Conservation (phyloP, 495 filamentous ascomycete species). For the Hyaloscypha bicolor region DNA sequence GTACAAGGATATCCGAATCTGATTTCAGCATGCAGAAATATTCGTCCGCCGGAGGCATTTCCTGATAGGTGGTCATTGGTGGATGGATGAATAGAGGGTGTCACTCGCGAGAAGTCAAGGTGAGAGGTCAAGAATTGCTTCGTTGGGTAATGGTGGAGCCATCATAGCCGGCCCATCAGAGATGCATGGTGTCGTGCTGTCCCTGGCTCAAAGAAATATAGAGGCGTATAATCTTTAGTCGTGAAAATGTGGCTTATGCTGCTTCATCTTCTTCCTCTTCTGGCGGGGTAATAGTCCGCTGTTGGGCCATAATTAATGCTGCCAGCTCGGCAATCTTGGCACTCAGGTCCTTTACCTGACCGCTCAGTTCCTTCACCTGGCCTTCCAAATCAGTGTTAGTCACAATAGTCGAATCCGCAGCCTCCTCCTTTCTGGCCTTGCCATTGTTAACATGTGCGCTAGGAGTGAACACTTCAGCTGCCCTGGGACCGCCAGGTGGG, state of each 20-base stretch:
- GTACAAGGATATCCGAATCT: background rate
- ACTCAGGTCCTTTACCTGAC: conserved; percentile 31
- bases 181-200: background rate
- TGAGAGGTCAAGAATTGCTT: background rate
- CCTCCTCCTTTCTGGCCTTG: conserved; percentile 8
- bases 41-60: background rate
- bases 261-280: background rate
- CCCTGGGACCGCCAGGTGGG: background rate
- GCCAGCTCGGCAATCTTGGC: conserved; percentile 33
- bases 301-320: conserved; percentile 34
- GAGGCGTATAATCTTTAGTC: background rate
- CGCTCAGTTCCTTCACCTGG: conserved; percentile 21
- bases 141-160: no score
- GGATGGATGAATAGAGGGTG: background rate
- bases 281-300: conserved; percentile 9
- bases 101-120: background rate
- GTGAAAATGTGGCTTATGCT: background rate
- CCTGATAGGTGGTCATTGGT: background rate
- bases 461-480: conserved; percentile 13
- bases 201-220: background rate
- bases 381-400: background rate
- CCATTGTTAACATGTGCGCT: background rate
- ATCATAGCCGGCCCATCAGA: no score
- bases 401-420: conserved; percentile 8
- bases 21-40: background rate